Evolutionary conservation across 345 rosid genomes (phyloP).

Genomic region (Hypericum androsaemum): DNA sequence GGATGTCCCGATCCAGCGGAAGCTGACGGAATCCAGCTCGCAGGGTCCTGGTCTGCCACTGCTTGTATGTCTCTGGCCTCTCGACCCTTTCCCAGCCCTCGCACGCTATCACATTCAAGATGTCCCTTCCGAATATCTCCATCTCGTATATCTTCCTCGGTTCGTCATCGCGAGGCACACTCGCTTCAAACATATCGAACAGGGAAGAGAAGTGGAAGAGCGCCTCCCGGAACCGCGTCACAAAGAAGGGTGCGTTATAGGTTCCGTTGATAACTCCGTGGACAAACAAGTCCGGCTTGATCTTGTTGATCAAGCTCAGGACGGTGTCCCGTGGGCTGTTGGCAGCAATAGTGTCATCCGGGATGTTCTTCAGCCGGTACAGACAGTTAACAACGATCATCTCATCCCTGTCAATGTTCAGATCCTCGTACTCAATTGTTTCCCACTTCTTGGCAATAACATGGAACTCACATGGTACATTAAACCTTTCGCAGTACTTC

Average conservation of each 20-base stretch:
- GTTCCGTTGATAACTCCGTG: slow-evolving; percentile 53
- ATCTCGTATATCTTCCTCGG: slow-evolving; percentile 49
- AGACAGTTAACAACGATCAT: slow-evolving; percentile 52
- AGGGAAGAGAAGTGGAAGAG: slow-evolving; percentile 54
- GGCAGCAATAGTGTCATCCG: slow-evolving; percentile 49
- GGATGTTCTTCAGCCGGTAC: slow-evolving; percentile 40
- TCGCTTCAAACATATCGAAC: slow-evolving; percentile 58
- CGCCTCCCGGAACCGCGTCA: slow-evolving; percentile 58
- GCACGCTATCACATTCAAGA: slow-evolving; percentile 56
- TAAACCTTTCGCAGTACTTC: slow-evolving; percentile 47
- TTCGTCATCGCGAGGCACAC: slow-evolving; percentile 31
- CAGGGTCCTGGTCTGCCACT: slow-evolving; percentile 45
- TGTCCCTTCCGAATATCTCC: slow-evolving; percentile 46
- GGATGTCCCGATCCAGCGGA: slow-evolving; percentile 34
- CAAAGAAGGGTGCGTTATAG: slow-evolving; percentile 59
- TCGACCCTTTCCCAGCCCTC: slow-evolving; percentile 63
- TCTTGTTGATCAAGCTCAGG: slow-evolving; percentile 41
- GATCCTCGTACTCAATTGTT: slow-evolving; percentile 48
- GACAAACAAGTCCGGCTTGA: slow-evolving; percentile 52
- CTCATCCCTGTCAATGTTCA: slow-evolving; percentile 43
- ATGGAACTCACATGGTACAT: slow-evolving; percentile 48
- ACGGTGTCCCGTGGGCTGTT: slow-evolving; percentile 57
- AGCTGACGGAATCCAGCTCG: slow-evolving; percentile 60
- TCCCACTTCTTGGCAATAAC: slow-evolving; percentile 71
- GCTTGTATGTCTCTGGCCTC: slow-evolving; percentile 69